Conservation (phyloP, 257 asterid genomes). For the Pogostemon cablin region DNA sequence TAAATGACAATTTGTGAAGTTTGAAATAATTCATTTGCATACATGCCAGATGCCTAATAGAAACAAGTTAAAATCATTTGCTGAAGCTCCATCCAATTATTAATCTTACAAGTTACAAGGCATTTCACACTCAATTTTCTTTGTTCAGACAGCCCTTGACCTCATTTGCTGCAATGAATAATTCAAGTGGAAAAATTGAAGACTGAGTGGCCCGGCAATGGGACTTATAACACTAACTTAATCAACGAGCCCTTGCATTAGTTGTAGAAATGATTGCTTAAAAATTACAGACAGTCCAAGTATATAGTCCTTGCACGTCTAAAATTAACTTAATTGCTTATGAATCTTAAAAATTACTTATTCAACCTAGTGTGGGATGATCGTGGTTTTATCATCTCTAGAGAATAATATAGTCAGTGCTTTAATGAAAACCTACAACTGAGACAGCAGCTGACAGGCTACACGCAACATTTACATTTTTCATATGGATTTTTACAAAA, state of each 20-base stretch:
- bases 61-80: background rate
- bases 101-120: background rate
- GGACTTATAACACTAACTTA: background rate
- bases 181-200: background rate
- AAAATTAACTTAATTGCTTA: too few species aligned
- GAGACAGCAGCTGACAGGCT: background rate
- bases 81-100: background rate
- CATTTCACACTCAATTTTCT: background rate
- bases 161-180: background rate
- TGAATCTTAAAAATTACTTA: background rate
- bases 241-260: background rate
- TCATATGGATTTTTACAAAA: background rate
- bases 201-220: background rate
- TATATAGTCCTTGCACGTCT: background rate
- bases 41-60: background rate
- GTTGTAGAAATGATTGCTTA: background rate
- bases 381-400: background rate
- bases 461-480: background rate
- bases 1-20: background rate
- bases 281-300: background rate
- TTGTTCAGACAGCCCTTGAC: slow-evolving; percentile 5
- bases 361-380: background rate
- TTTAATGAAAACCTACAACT: background rate
- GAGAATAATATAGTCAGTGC: background rate
- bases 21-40: background rate